Percentiles rank a stretch among this genome's conserved stretches.
Evolutionary conservation across 176 grass and related monocot species (phyloP).

Genomic region (Ensete glaucum): DNA sequence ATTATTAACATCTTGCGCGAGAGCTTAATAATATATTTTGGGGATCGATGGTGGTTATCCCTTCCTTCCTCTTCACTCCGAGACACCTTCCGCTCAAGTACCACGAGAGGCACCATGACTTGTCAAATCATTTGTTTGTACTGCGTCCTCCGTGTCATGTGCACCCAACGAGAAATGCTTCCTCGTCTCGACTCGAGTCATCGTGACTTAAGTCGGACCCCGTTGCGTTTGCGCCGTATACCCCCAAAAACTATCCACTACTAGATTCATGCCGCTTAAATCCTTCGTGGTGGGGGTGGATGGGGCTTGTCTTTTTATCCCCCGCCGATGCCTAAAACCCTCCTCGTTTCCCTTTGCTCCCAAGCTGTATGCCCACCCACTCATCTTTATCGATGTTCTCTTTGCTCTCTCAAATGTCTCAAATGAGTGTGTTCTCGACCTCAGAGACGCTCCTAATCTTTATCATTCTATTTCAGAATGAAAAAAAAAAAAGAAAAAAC

Average conservation of each 20-base stretch:
- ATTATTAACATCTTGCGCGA: no score
- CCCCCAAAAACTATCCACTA: no score
- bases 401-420: no score
- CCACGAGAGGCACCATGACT: constrained; percentile 4
- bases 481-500: background rate
- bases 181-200: background rate
- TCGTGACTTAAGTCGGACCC: no score
- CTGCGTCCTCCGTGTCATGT: background rate
- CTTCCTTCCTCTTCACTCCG: background rate
- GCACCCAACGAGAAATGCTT: background rate
- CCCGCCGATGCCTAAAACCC: no score
- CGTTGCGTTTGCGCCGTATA: no score
- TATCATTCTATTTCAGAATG: background rate
- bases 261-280: no score
- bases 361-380: no score
- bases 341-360: no score
- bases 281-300: background rate
- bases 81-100: background rate
- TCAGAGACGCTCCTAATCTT: background rate
- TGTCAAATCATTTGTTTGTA: constrained; percentile 15
- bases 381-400: no score
- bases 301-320: background rate
- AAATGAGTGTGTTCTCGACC: background rate
- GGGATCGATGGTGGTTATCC: no score
- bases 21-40: no score